Conservation (phyloP, 2,329 filamentous ascomycete genomes). For the Cladobotryum mycophilum region DNA sequence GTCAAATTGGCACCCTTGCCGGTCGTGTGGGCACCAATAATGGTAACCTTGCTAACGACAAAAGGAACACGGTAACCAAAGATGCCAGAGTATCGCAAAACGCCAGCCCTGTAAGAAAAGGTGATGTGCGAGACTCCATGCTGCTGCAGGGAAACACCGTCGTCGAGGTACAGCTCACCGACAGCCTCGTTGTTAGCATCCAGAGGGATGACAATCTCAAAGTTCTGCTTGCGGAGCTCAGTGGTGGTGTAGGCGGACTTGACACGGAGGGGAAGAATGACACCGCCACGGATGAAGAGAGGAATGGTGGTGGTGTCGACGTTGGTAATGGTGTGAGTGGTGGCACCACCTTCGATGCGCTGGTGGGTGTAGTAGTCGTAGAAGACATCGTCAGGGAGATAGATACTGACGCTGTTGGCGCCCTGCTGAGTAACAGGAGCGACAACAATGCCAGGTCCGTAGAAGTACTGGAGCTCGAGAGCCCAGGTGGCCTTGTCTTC, state of each 20-base stretch:
- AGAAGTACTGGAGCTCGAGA: conserved; percentile 46
- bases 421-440: conserved; percentile 42
- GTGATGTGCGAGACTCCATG: conserved; percentile 44
- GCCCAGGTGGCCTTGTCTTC: conserved; percentile 38
- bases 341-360: conserved; percentile 35
- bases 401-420: conserved; percentile 38
- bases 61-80: conserved; percentile 46
- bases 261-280: conserved; percentile 55
- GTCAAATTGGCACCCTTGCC: conserved; percentile 5
- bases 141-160: conserved; percentile 64
- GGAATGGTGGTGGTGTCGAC: conserved; percentile 48
- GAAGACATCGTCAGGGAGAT: conserved; percentile 44
- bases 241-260: conserved; percentile 57
- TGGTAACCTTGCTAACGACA: conserved; percentile 42
- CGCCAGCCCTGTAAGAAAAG: conserved; percentile 52
- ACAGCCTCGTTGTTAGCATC: conserved; percentile 54
- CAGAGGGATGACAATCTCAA: conserved; percentile 65
- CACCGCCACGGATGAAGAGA: conserved; percentile 60
- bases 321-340: conserved; percentile 27
- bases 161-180: conserved; percentile 70
- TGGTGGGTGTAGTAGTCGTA: conserved; percentile 48
- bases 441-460: conserved; percentile 42
- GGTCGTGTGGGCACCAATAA: conserved; percentile 34
- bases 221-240: conserved; percentile 56
- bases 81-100: conserved; percentile 43